phyloP scores from a whole-genome alignment of 495 filamentous ascomycete genomes.

The Penicillium manginii region DNA sequence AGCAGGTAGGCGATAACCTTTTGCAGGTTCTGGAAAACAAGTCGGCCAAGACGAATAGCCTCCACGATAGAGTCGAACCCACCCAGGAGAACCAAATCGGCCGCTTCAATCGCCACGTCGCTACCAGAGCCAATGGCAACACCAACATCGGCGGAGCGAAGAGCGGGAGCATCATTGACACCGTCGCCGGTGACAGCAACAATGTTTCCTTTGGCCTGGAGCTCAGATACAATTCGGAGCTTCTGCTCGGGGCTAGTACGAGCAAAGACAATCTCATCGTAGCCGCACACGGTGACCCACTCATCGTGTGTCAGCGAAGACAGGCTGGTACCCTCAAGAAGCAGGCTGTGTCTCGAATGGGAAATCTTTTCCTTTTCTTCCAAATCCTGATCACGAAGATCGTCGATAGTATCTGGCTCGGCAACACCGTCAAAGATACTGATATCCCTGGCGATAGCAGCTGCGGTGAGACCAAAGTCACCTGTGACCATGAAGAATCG shows the following conservation, averaged over 20 bases:
- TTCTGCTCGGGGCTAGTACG: slow-evolving; percentile 80
- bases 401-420: slow-evolving; percentile 41
- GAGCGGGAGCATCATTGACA: slow-evolving; percentile 70
- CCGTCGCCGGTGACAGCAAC: slow-evolving; percentile 81
- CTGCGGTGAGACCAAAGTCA: slow-evolving; percentile 71
- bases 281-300: slow-evolving; percentile 60
- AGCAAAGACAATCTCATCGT: slow-evolving; percentile 71
- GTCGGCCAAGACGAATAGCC: slow-evolving; percentile 63
- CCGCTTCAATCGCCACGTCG: slow-evolving; percentile 75
- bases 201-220: slow-evolving; percentile 59
- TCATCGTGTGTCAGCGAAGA: slow-evolving; percentile 58
- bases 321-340: slow-evolving; percentile 58
- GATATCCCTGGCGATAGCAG: slow-evolving; percentile 67
- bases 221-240: slow-evolving; percentile 70
- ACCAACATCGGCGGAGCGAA: slow-evolving; percentile 68
- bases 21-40: slow-evolving; percentile 61
- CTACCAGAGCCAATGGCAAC: slow-evolving; percentile 65
- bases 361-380: slow-evolving; percentile 12
- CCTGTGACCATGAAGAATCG: slow-evolving; percentile 67
- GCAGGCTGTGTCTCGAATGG: slow-evolving; percentile 33
- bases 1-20: slow-evolving; percentile 64
- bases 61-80: slow-evolving; percentile 69
- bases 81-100: slow-evolving; percentile 82
- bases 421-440: slow-evolving; percentile 60
- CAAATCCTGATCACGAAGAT: slow-evolving; percentile 17